These are phyloP conservation scores for Neofusicoccum sp. DNA, from an alignment of 2,329 filamentous ascomycete genomes.

Conservation along the genomic window DNA sequence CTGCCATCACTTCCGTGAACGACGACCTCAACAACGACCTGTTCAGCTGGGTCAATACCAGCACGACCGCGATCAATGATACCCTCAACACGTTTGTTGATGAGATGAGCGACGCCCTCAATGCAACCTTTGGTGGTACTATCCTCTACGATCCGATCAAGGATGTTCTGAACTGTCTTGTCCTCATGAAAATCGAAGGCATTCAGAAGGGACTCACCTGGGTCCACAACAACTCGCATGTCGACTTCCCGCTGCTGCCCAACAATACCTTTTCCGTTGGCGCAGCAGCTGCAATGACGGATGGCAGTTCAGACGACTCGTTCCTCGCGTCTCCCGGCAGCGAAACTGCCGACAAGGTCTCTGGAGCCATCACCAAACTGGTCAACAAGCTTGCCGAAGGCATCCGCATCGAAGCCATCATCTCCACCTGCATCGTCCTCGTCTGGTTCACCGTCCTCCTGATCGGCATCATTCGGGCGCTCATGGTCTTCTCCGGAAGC, in stretches of 20 bases:
- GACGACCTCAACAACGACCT: constrained; percentile 78
- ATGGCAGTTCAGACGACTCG: constrained; percentile 56
- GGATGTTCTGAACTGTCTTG: constrained; percentile 80
- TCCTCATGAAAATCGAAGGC: constrained; percentile 79
- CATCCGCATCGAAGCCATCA: constrained; percentile 75
- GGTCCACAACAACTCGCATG: constrained; percentile 82
- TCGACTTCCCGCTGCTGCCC: constrained; percentile 74
- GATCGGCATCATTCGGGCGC: constrained; percentile 67
- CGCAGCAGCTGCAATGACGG: constrained; percentile 57
- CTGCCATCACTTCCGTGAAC: constrained; percentile 63
- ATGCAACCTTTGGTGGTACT: constrained; percentile 77
- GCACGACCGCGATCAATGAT: constrained; percentile 77
- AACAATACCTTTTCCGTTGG: constrained; percentile 83
- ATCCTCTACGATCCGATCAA: constrained; percentile 74
- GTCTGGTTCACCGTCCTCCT: constrained; percentile 78
- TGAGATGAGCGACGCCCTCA: constrained; percentile 71
- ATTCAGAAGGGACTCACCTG: constrained; percentile 90
- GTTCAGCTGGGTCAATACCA: constrained; percentile 82
- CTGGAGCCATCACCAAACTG: constrained; percentile 69
- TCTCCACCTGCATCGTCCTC: constrained; percentile 70
- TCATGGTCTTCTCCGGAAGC: constrained; percentile 58
- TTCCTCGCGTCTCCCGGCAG: constrained; percentile 77
- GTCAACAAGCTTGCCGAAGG: constrained; percentile 63
- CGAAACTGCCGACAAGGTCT: constrained; percentile 77
- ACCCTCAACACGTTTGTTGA: constrained; percentile 81